Evolutionary conservation across 306 rosid genomes (phyloP).

Genomic region (Cucurbita ficifolia): DNA sequence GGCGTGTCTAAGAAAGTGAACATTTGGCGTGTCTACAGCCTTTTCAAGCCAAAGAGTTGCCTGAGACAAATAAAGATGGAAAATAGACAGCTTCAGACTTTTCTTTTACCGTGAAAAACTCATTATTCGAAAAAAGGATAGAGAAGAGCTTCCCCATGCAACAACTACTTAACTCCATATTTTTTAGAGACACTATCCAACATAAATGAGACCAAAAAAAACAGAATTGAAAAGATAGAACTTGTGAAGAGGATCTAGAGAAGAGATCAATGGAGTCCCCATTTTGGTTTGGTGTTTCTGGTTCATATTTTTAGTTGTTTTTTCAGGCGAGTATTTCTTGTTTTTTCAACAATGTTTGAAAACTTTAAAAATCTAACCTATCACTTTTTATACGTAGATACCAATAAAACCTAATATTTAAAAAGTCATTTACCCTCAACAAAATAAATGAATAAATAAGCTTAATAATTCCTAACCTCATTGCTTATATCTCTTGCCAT

Average conservation of each 20-base stretch:
- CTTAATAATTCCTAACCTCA: conserved; percentile 29
- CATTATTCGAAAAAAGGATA: neutral
- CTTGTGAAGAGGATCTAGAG: neutral
- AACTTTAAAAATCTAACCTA: neutral
- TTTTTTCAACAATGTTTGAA: neutral
- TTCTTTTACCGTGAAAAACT: neutral
- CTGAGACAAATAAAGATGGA: neutral
- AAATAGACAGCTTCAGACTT: neutral
- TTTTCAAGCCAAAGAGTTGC: neutral
- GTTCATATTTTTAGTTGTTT: neutral
- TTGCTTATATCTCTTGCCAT: conserved; percentile 58
- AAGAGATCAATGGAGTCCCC: neutral
- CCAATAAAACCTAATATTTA: neutral
- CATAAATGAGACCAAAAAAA: neutral
- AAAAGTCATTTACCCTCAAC: neutral
- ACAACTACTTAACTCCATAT: neutral
- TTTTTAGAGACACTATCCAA: neutral
- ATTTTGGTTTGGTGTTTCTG: neutral
- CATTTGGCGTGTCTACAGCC: neutral
- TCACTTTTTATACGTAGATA: neutral
- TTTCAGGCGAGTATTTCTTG: neutral
- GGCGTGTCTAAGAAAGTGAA: neutral
- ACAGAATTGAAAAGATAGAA: neutral
- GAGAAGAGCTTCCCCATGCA: neutral
- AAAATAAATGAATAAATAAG: neutral